Evolutionary conservation across 345 rosid genomes (phyloP).

Genomic region (Populus alba): DNA sequence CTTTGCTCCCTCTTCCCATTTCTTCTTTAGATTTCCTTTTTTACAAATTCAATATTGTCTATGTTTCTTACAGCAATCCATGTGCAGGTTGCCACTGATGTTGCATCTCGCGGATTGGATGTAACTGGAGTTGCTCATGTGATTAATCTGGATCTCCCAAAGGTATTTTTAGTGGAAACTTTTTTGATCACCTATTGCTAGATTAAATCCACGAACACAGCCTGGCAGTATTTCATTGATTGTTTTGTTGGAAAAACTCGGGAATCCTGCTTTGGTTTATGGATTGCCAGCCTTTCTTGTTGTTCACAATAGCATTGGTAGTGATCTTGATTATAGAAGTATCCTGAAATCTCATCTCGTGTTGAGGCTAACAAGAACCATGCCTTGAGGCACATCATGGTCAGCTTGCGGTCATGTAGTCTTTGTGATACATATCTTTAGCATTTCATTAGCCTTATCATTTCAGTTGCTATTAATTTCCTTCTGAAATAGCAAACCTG

Average conservation of each 20-base stretch:
- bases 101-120: conserved; percentile 48
- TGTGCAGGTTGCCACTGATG: conserved; percentile 44
- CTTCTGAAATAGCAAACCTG: conserved; percentile 33
- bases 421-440: conserved; percentile 6
- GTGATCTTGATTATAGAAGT: conserved; percentile 3
- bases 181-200: neutral
- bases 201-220: neutral
- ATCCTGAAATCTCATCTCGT: neutral
- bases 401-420: conserved; percentile 10
- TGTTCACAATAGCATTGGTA: neutral
- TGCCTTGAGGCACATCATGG: neutral
- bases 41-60: neutral
- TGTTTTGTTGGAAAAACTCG: neutral
- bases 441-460: conserved; percentile 13
- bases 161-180: conserved; percentile 30
- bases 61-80: neutral
- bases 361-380: neutral
- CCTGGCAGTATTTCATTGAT: neutral
- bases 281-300: neutral
- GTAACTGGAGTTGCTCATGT: conserved; percentile 45
- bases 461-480: conserved; percentile 16
- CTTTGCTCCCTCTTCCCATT: neutral
- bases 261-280: neutral
- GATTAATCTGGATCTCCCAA: conserved; percentile 44
- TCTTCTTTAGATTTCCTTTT: neutral